Base-by-base conservation (phyloP, 805 yeast species). In the Scheffersomyces coipomensis region DNA sequence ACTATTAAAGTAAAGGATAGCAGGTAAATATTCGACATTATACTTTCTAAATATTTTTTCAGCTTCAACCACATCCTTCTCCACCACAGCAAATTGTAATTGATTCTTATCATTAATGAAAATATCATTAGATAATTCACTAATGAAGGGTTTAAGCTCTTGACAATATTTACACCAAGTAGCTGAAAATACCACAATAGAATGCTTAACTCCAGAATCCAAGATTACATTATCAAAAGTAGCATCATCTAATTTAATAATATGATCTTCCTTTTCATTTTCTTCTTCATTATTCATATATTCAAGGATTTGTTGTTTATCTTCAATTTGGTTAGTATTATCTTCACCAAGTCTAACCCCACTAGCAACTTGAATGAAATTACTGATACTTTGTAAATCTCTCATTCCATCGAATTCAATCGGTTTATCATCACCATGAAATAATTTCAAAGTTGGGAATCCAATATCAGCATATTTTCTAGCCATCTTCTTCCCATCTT, bases 401-500 rank as follows among this genome's bases (percentile, higher is more conserved):
- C 90, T 70, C 19, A 60, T 60, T 1, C 88, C 85, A 26, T 68
- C 67, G 44, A 69, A 85, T 40, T 74, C 81, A 23, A 75, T 56
- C n/a, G 85, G 79, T 27, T 74, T 61, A 15, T 65, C 53, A 30
- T 64, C 63, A 13, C 76, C 75, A 26, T 81, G 78, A 49, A 85
- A 76, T 45, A 83, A 60, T 47, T 71, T 71, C 38, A 87, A 55
- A 29, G 82, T 76, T 3, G 96, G 96, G 52, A 68, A 86, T 11
- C 86, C 85, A 26, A 76, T 64, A 29, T 78, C 58, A n/a, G 71
- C 69, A 56, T 71, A 80, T 49, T 71, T 66, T 40, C 66, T 68
- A 19, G 76, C 68, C 59, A 77, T 64, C 42, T 68, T 65, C 34
- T 71, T 70, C 44, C 83, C 73, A 37, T 65, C 69, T 39, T 59